Conservation (phyloP, 1,284 basidiomycete species). For the Sporisorium graminicola region DNA sequence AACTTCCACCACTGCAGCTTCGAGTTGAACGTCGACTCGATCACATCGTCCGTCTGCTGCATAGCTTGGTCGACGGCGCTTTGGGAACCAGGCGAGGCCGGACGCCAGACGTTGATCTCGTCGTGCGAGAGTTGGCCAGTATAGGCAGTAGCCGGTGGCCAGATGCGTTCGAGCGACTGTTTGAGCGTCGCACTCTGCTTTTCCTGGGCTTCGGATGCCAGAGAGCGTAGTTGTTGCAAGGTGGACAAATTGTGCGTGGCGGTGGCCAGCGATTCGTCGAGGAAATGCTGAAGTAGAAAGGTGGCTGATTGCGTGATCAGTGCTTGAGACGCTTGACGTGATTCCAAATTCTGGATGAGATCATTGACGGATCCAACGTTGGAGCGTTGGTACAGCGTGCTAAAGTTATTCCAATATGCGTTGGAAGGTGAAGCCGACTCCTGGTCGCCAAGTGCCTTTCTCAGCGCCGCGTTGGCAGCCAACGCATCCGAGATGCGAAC, state of each 20-base stretch:
- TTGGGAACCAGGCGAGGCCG: constrained; percentile 22
- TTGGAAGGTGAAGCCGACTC: constrained; percentile 8
- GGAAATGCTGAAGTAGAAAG: constrained; percentile 41
- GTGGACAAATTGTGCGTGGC: constrained; percentile 19
- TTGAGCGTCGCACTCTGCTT: constrained; percentile 23
- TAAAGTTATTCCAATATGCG: constrained; percentile 43
- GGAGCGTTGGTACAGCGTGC: constrained; percentile 38
- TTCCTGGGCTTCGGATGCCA: constrained; percentile 20
- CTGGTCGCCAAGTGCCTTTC: constrained; percentile 32
- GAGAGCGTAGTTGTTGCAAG: constrained; percentile 32
- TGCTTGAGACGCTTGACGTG: constrained; percentile 14
- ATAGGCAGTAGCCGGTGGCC: constrained; percentile 34
- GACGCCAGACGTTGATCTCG: constrained; percentile 37
- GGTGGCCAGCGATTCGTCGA: constrained; percentile 40
- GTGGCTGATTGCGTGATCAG: constrained; percentile 31
- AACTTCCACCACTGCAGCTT: constrained; percentile 65
- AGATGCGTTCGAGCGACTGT: constrained; percentile 39
- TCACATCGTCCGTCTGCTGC: constrained; percentile 28
- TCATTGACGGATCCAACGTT: constrained; percentile 35
- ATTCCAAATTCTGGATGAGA: constrained; percentile 17
- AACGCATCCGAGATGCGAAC: constrained; percentile 31
- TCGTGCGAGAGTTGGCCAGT: constrained; percentile 30
- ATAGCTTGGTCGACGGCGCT: constrained; percentile 38
- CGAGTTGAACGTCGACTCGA: constrained; percentile 50
- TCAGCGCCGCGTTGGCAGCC: constrained; percentile 33